Percentiles rank a stretch among this genome's conserved stretches.
Evolutionary conservation across 352 stramenopile species (phyloP).

Genomic region (Phytophthora europaea): DNA sequence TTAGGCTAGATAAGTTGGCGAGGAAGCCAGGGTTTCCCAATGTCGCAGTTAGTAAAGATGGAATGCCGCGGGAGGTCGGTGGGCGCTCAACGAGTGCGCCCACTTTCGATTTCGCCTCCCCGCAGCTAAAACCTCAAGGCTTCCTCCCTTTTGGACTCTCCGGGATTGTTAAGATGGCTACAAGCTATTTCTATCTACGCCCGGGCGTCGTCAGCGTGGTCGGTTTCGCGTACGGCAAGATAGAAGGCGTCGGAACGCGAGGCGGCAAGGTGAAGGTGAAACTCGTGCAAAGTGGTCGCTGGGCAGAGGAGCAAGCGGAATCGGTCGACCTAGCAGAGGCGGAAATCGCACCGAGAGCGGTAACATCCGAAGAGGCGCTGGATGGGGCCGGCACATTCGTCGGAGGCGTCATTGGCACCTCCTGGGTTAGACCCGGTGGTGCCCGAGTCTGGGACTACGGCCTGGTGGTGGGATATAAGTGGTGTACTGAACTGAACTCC

Average conservation of each 20-base stretch:
- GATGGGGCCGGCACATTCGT: slow-evolving; percentile 21
- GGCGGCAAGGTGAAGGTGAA: slow-evolving; percentile 5
- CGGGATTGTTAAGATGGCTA: neutral
- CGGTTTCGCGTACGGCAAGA: slow-evolving; percentile 17
- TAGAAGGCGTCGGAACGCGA: neutral
- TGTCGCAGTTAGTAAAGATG: neutral
- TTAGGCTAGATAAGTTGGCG: neutral
- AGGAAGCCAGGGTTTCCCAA: neutral
- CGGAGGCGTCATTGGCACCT: neutral
- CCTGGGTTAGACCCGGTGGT: neutral
- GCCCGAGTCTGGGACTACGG: too few relatives aligned
- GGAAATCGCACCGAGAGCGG: too few relatives aligned
- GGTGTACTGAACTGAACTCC: too few relatives aligned
- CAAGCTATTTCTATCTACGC: slow-evolving; percentile 16
- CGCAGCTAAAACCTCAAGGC: slow-evolving; percentile 3
- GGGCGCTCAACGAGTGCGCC: neutral
- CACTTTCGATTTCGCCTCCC: neutral
- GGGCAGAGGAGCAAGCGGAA: neutral
- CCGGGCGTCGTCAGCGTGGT: slow-evolving; percentile 4
- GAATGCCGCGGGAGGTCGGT: neutral
- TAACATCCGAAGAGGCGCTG: too few relatives aligned
- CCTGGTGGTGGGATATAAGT: too few relatives aligned
- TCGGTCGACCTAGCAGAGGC: too few relatives aligned
- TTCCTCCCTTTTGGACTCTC: neutral
- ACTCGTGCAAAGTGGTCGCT: slow-evolving; percentile 4